A percentile compares a stretch with the other conserved stretches of the same genome.
phyloP scores from a whole-genome alignment of 148 eudicot species.

The Vaccinium vitisidaea region DNA sequence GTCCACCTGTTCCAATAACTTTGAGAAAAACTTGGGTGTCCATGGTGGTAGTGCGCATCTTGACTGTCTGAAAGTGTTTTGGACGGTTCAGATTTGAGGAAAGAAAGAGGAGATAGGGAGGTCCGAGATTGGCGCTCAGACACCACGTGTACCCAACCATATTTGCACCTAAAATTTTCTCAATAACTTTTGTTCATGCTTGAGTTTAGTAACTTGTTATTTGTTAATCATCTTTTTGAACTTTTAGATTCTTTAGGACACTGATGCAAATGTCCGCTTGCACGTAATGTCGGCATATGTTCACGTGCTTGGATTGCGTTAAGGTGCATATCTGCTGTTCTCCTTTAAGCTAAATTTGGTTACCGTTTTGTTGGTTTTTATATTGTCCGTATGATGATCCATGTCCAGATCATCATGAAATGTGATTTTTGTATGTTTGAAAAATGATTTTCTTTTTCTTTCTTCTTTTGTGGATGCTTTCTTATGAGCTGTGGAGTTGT shows the following conservation, averaged over 20 bases:
- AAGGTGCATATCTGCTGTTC: neutral
- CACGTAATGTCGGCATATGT: slow-evolving; percentile 34
- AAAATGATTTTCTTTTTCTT: too few relatives aligned
- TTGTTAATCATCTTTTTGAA: slow-evolving; percentile 19
- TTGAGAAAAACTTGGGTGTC: neutral
- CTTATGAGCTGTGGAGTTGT: neutral
- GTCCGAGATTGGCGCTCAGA: too few relatives aligned
- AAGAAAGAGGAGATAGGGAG: too few relatives aligned
- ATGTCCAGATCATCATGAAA: neutral
- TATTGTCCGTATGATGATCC: neutral
- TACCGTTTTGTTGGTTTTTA: neutral
- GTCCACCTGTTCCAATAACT: slow-evolving; percentile 20
- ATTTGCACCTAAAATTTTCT: too few relatives aligned
- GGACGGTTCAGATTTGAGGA: too few relatives aligned
- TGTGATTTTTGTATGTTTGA: too few relatives aligned
- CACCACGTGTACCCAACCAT: too few relatives aligned
- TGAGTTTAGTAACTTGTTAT: slow-evolving; percentile 20
- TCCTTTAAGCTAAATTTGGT: neutral
- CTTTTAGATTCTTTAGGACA: slow-evolving; percentile 30
- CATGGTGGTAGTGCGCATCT: too few relatives aligned
- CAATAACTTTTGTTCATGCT: neutral
- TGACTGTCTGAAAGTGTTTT: too few relatives aligned
- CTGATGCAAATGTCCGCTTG: slow-evolving; percentile 34
- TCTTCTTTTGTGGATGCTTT: neutral
- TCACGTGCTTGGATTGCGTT: slow-evolving; percentile 36